Percentiles rank a stretch among this genome's conserved stretches.
phyloP scores from a whole-genome alignment of 164 flowering plant species.

The Cinnamomum chago region DNA sequence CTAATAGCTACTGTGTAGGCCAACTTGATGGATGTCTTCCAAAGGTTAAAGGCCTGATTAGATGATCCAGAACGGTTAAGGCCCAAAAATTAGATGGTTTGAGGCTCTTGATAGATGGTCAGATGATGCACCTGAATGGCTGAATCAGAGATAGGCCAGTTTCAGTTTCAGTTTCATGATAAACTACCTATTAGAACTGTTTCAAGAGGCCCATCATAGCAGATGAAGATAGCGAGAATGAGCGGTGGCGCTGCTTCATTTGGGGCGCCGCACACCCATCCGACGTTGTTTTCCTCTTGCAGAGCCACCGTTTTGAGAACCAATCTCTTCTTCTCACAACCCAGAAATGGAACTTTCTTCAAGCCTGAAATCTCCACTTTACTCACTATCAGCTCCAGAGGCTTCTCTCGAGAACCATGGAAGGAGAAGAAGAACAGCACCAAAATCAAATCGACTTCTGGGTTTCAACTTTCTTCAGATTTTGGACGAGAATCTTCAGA shows the following conservation, averaged over 20 bases:
- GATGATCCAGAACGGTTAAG: no score
- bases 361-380: constrained; percentile 2
- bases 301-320: not conserved
- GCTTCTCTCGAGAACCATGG: not conserved
- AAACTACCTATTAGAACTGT: no score
- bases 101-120: no score
- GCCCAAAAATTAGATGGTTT: no score
- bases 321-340: not conserved
- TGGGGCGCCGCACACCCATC: not conserved
- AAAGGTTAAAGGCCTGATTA: no score
- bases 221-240: constrained; percentile 5
- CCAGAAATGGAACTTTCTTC: not conserved
- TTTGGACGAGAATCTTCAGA: constrained; percentile 4
- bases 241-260: constrained; percentile 4
- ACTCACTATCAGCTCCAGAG: constrained; percentile 4
- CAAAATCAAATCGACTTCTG: not conserved
- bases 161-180: no score
- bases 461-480: constrained; percentile 4
- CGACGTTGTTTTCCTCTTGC: not conserved
- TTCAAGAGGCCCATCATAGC: constrained; percentile 10
- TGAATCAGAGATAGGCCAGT: no score
- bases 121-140: no score
- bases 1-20: no score
- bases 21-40: no score
- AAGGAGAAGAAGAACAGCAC: not conserved